phyloP scores from a whole-genome alignment of 345 rosid genomes.

The Salix exigua region DNA sequence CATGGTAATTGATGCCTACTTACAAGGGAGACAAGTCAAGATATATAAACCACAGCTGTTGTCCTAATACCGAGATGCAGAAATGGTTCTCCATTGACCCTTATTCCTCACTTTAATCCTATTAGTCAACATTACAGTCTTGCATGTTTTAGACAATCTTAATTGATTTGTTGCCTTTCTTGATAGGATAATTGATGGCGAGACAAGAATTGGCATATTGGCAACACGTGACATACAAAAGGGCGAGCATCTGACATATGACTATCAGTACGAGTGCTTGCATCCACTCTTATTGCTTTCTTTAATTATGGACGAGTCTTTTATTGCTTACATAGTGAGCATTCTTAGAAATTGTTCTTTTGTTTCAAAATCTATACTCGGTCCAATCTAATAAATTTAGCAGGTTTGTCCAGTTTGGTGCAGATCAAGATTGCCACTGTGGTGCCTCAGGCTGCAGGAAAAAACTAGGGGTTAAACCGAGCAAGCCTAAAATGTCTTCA shows the following conservation, averaged over 20 bases:
- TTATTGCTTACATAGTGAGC: not conserved
- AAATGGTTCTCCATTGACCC: slow-evolving; percentile 61
- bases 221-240: slow-evolving; percentile 63
- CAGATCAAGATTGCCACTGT: slow-evolving; percentile 92
- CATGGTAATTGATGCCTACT: slow-evolving; percentile 97
- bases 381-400: slow-evolving; percentile 49
- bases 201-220: slow-evolving; percentile 91
- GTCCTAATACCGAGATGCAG: slow-evolving; percentile 95
- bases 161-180: not conserved
- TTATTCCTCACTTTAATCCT: slow-evolving; percentile 13
- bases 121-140: slow-evolving; percentile 3
- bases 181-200: slow-evolving; percentile 90
- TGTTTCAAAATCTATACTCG: not conserved
- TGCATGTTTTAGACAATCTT: slow-evolving; percentile 8
- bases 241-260: slow-evolving; percentile 93
- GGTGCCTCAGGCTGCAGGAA: slow-evolving; percentile 70
- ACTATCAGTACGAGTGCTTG: slow-evolving; percentile 72
- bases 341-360: not conserved
- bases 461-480: slow-evolving; percentile 74
- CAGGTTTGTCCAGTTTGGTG: slow-evolving; percentile 99
- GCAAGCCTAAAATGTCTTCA: slow-evolving; percentile 56
- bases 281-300: slow-evolving; percentile 8
- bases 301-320: not conserved
- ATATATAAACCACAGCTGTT: slow-evolving; percentile 93
- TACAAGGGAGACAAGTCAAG: slow-evolving; percentile 94